These are phyloP conservation scores for Clavaria fumosa DNA, from an alignment of 768 basidiomycete genomes.

Conservation along the genomic window DNA sequence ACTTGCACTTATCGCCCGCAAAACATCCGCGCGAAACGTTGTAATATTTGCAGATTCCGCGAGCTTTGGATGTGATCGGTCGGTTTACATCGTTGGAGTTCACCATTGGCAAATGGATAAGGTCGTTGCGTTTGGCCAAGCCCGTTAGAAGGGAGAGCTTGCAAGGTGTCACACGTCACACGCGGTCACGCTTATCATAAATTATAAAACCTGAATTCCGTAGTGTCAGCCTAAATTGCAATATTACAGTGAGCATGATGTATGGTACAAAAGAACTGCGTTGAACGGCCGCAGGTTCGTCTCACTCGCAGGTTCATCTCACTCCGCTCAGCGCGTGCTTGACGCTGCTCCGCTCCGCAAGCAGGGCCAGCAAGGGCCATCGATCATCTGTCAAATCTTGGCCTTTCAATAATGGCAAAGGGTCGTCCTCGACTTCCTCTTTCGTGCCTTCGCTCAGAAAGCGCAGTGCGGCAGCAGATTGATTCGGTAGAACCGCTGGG, in stretches of 20 bases:
- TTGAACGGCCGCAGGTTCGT: too few species aligned
- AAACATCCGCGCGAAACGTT: constrained; percentile 51
- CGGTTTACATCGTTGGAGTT: too few species aligned
- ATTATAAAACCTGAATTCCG: too few species aligned
- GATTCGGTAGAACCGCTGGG: constrained; percentile 65
- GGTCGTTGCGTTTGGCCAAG: too few species aligned
- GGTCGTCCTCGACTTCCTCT: constrained; percentile 37
- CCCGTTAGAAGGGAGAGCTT: too few species aligned
- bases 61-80: constrained; percentile 52
- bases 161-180: too few species aligned
- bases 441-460: constrained; percentile 30
- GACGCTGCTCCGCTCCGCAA: constrained; percentile 59
- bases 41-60: constrained; percentile 61
- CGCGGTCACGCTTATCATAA: too few species aligned
- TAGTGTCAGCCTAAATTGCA: too few species aligned
- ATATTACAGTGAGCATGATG: too few species aligned
- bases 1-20: constrained; percentile 56
- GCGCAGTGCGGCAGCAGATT: constrained; percentile 62
- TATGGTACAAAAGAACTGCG: too few species aligned
- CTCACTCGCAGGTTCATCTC: too few species aligned
- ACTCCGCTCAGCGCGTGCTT: constrained; percentile 34
- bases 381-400: constrained; percentile 51
- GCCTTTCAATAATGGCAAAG: constrained; percentile 38
- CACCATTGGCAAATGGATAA: too few species aligned
- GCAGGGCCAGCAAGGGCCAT: constrained; percentile 66